Percentiles rank a stretch among this genome's conserved stretches.
Evolutionary conservation across 192 early-diverging fungal genomes (phyloP).

Genomic region (Rhizoclosmatium sp.): DNA sequence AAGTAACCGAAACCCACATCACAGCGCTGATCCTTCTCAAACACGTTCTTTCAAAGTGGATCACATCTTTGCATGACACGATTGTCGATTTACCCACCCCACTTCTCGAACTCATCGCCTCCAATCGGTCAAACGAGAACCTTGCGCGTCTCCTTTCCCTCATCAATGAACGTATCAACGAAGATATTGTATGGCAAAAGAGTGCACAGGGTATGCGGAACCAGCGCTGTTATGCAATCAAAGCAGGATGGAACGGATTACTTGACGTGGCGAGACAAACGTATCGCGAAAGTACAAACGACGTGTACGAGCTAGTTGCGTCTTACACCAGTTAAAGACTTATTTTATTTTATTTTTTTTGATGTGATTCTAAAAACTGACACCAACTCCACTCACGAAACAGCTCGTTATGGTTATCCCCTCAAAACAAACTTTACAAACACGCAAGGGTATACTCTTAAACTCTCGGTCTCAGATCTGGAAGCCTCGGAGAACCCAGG

Average conservation of each 20-base stretch:
- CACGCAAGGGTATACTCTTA: conserved; percentile 61
- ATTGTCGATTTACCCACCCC: conserved; percentile 47
- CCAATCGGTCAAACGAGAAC: conserved; percentile 8
- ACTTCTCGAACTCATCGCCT: conserved; percentile 55
- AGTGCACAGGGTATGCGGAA: conserved; percentile 77
- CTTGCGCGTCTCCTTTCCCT: conserved; percentile 53
- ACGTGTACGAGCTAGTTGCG: conserved; percentile 70
- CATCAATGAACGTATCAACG: conserved; percentile 60
- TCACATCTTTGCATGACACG: conserved; percentile 50
- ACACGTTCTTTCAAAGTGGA: conserved; percentile 62
- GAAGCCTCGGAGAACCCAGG: conserved; percentile 49
- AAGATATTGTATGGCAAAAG: conserved; percentile 75
- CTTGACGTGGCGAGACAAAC: conserved; percentile 87
- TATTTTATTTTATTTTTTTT: conserved; percentile 14
- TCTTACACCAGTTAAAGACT: conserved; percentile 41
- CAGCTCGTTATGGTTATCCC: conserved; percentile 62
- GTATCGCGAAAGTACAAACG: conserved; percentile 77
- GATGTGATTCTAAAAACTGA: neutral
- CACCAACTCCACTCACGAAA: neutral
- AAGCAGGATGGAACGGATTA: conserved; percentile 78
- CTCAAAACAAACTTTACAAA: conserved; percentile 75
- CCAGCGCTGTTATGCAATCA: conserved; percentile 88
- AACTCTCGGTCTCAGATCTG: conserved; percentile 52
- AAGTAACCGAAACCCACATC: conserved; percentile 69
- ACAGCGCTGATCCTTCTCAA: conserved; percentile 75